These are phyloP conservation scores for Lepiota brunneoincarnata DNA, from an alignment of 768 basidiomycete species.

Conservation along the genomic window DNA sequence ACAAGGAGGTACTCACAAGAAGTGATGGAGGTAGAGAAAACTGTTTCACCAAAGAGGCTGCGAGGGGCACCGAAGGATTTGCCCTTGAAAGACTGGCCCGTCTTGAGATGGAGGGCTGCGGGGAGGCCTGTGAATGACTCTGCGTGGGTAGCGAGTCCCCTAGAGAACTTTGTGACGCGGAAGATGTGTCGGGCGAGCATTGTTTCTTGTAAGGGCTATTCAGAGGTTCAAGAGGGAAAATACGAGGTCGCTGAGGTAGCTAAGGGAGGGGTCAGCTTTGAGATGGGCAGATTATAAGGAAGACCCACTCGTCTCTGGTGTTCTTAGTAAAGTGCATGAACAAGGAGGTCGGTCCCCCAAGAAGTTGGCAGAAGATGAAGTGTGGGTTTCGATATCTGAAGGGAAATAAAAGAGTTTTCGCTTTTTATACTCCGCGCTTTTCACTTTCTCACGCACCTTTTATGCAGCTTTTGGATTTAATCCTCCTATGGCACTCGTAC, in stretches of 20 bases:
- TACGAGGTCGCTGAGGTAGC: conserved; percentile 89
- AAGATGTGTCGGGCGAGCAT: conserved; percentile 61
- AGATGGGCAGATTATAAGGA: background rate
- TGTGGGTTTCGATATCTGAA: conserved; percentile 10
- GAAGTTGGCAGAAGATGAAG: conserved; percentile 12
- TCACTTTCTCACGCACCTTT: conserved; percentile 8
- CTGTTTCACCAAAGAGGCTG: conserved; percentile 93
- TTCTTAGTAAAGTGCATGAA: conserved; percentile 83
- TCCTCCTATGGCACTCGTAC: background rate
- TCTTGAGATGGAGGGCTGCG: conserved; percentile 88
- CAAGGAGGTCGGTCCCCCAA: conserved; percentile 26
- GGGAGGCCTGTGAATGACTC: conserved; percentile 50
- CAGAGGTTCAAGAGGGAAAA: conserved; percentile 63
- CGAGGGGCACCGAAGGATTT: conserved; percentile 85
- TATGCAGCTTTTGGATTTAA: too few relatives aligned
- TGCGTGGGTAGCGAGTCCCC: conserved; percentile 69
- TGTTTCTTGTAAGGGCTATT: conserved; percentile 23
- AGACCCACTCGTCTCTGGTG: conserved; percentile 84
- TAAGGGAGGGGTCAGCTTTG: conserved; percentile 32
- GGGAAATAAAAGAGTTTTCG: conserved; percentile 10
- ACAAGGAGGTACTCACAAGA: conserved; percentile 63
- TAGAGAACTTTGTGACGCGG: conserved; percentile 46
- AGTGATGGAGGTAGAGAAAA: conserved; percentile 98
- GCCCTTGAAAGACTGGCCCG: conserved; percentile 90
- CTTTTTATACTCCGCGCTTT: conserved; percentile 13